Percentiles rank a stretch among this genome's conserved stretches.
These are phyloP conservation scores for Nissolia schottii DNA, from an alignment of 306 rosid species.

Conservation along the genomic window DNA sequence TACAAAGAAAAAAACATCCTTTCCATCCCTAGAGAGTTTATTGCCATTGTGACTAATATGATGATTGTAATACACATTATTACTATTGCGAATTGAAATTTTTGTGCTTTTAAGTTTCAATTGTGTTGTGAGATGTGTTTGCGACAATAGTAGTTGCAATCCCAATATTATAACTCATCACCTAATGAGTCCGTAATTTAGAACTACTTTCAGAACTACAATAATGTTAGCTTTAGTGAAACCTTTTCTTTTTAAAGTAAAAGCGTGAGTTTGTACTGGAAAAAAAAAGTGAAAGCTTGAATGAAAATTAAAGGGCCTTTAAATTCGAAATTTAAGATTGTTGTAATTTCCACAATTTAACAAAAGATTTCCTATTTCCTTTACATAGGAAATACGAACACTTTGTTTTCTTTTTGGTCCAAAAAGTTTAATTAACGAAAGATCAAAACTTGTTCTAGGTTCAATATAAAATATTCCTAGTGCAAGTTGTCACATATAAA, in stretches of 20 bases:
- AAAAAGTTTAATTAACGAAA: neutral
- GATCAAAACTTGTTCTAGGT: neutral
- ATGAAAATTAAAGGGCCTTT: neutral
- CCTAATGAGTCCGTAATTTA: too few species aligned
- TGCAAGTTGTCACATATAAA: neutral
- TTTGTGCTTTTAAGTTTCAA: too few species aligned
- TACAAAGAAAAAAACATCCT: too few species aligned
- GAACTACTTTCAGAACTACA: neutral
- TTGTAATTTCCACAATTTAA: neutral
- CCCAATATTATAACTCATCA: too few species aligned
- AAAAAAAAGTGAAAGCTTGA: neutral
- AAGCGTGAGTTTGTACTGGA: neutral
- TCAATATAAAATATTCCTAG: neutral
- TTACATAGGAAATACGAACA: neutral
- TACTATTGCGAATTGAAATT: too few species aligned
- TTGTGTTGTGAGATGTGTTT: too few species aligned
- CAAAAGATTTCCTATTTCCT: neutral
- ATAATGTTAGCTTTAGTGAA: neutral
- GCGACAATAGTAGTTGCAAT: too few species aligned
- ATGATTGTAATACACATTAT: too few species aligned
- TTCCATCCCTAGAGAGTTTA: too few species aligned
- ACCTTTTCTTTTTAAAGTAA: neutral
- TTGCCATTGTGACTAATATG: too few species aligned
- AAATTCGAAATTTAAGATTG: neutral
- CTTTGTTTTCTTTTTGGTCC: neutral